A percentile compares a stretch with the other conserved stretches of the same genome.
Conservation (phyloP, 208 protist species). For the Novymonas esmeraldas region DNA sequence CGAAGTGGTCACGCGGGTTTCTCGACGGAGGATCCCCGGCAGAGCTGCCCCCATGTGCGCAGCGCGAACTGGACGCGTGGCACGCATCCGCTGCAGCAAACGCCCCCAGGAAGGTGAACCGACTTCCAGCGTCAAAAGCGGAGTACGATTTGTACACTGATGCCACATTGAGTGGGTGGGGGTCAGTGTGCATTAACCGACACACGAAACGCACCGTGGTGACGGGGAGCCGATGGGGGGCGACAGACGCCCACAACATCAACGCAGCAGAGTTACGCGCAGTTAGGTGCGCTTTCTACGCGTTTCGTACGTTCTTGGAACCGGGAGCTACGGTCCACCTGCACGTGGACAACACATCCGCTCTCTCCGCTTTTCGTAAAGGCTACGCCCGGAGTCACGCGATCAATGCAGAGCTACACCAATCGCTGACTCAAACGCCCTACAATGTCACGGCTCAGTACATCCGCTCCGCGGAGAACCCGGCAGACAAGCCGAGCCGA, state of each 20-base stretch:
- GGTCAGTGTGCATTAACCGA: not conserved
- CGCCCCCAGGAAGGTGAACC: not conserved
- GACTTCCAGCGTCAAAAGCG: not conserved
- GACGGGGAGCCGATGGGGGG: not conserved
- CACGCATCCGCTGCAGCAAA: not conserved
- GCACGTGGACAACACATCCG: not conserved
- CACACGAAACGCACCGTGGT: not conserved
- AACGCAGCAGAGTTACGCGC: not conserved
- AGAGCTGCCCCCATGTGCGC: not conserved
- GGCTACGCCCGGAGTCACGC: not conserved
- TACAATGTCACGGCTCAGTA: not conserved
- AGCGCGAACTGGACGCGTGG: not conserved
- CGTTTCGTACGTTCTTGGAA: not conserved
- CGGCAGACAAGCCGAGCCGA: not conserved
- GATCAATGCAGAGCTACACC: not conserved
- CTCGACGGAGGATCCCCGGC: not conserved
- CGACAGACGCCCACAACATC: not conserved
- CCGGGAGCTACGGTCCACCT: not conserved
- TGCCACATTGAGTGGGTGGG: not conserved
- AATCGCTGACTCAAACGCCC: not conserved
- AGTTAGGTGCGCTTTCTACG: not conserved
- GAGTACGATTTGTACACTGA: not conserved
- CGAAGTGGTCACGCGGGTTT: not conserved
- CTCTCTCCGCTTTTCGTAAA: not conserved
- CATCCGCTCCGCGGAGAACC: not conserved